phyloP scores from a whole-genome alignment of 2,329 filamentous ascomycete species.

The Colletotrichum lindemuthianum region DNA sequence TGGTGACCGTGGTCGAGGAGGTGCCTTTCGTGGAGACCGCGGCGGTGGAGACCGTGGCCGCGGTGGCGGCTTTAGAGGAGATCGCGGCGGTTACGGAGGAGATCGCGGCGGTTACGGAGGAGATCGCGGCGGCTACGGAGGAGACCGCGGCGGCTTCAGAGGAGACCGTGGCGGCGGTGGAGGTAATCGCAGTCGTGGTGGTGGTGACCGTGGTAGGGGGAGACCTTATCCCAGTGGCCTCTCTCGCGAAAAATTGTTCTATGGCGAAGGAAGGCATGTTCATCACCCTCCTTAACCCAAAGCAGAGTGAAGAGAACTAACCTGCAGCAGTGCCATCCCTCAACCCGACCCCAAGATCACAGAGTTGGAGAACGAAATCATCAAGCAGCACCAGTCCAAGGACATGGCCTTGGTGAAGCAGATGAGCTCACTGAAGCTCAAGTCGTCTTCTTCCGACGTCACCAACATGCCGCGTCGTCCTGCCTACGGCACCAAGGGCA shows the following conservation, averaged over 20 bases:
- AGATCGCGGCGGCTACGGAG: conserved; percentile 30
- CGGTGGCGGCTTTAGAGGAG: conserved; percentile 32
- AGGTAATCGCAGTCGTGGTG: no score
- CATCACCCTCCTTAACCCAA: conserved; percentile 28
- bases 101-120: conserved; percentile 34
- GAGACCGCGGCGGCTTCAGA: conserved; percentile 15
- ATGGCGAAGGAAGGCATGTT: conserved; percentile 35
- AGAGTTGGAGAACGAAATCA: conserved; percentile 53
- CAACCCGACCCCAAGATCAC: conserved; percentile 42
- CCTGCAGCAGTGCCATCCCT: conserved; percentile 26
- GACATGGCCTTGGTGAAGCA: conserved; percentile 45
- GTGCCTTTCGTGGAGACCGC: conserved; percentile 34
- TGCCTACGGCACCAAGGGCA: conserved; percentile 58
- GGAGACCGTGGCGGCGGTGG: conserved; percentile 14
- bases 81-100: conserved; percentile 35
- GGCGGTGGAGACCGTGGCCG: conserved; percentile 15
- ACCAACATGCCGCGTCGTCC: conserved; percentile 55
- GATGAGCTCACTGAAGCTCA: conserved; percentile 48
- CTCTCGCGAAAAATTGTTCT: conserved; percentile 27
- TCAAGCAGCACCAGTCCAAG: conserved; percentile 43
- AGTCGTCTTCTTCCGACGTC: conserved; percentile 13
- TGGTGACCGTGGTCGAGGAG: conserved; percentile 6
- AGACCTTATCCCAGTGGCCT: no score
- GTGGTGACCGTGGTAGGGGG: conserved; percentile 20
- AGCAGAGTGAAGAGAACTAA: conserved; percentile 5